Base-by-base conservation (phyloP, 2,329 filamentous ascomycete species). In the Fusarium oxysporum region DNA sequence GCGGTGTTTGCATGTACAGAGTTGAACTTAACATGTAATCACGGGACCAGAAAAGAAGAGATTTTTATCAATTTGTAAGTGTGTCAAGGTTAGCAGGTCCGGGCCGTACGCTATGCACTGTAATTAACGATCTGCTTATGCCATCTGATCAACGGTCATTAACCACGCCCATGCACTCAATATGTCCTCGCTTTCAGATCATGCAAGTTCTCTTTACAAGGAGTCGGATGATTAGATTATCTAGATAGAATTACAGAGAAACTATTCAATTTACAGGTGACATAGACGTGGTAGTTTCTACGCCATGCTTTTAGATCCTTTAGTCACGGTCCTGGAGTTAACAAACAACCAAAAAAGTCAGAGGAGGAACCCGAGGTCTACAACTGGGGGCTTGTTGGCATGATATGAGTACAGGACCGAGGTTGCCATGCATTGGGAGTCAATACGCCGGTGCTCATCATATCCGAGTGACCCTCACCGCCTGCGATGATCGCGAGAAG, bases 41-140 rank as follows among this genome's bases (percentile, higher is more conserved):
- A 0, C 6, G 2, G 8, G 5, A 25, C 3, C 25, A 23, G 4
- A 1, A 51, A 10, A 0, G 3, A 14, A 1, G 1, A 3, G 1
- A 28, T 4, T 12, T n/a, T 0, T n/a, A 7, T 30, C 14, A 3
- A 0, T 5, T 30, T 10, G 13, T 4, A 32, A 48, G 6, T 0
- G 6, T 3, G 13, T 4, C 8, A 1, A 12, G 0, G 4, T 6
- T 4, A 12, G 3, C 6, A 6, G 6, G 6, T 11, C 0, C 5
- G 2, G 4, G 8, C 0, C 8, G 13, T 32, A n/a, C 6, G 4
- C 4, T 3, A 5, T 30, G 4, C 6, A 23, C 23, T 23, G 23
- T 23, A 23, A 23, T 23, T 23, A 23, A 23, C 23, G 23, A 23
- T 23, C 23, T 23, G 23, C 23, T 23, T 23, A 23, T 23, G 23